Conservation (phyloP, 805 yeast genomes). For the Lipomyces yamadae region DNA sequence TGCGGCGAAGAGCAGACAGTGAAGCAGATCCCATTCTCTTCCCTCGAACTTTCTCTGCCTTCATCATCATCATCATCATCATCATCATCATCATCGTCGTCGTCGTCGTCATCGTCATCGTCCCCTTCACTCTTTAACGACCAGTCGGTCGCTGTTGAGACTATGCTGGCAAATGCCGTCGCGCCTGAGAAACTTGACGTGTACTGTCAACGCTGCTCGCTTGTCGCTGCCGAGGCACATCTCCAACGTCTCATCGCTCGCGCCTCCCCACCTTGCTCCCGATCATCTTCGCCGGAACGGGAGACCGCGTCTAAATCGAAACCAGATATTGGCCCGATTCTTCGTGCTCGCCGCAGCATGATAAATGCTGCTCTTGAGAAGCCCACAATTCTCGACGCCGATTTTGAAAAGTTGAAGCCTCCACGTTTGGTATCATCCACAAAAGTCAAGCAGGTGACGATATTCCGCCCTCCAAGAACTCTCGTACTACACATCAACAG, state of each 20-base stretch:
- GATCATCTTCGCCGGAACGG: background rate
- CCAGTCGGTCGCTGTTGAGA: constrained; percentile 4
- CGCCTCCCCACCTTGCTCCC: constrained; percentile 3
- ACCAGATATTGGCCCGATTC: constrained; percentile 39
- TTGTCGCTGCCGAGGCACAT: constrained; percentile 48
- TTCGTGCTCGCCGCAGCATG: constrained; percentile 53
- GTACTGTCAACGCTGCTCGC: constrained; percentile 90
- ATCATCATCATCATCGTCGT: constrained; percentile 3
- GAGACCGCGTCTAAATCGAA: background rate
- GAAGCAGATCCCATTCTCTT: constrained; percentile 68
- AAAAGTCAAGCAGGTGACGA: constrained; percentile 80
- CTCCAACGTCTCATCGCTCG: constrained; percentile 33
- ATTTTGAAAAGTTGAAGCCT: constrained; percentile 72
- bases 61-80: background rate
- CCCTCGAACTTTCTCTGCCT: constrained; percentile 42
- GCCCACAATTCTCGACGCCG: constrained; percentile 77
- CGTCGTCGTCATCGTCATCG: background rate
- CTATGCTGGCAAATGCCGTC: constrained; percentile 63
- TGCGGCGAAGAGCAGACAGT: constrained; percentile 97
- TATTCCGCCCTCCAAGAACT: constrained; percentile 81
- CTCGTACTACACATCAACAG: constrained; percentile 87
- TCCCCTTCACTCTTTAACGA: background rate
- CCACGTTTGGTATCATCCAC: constrained; percentile 60
- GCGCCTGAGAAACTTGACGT: constrained; percentile 87
- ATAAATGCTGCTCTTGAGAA: constrained; percentile 60